Percentiles rank a stretch among this genome's conserved stretches.
phyloP scores from a whole-genome alignment of 768 basidiomycete genomes.

The Cyclocybe aegerita region DNA sequence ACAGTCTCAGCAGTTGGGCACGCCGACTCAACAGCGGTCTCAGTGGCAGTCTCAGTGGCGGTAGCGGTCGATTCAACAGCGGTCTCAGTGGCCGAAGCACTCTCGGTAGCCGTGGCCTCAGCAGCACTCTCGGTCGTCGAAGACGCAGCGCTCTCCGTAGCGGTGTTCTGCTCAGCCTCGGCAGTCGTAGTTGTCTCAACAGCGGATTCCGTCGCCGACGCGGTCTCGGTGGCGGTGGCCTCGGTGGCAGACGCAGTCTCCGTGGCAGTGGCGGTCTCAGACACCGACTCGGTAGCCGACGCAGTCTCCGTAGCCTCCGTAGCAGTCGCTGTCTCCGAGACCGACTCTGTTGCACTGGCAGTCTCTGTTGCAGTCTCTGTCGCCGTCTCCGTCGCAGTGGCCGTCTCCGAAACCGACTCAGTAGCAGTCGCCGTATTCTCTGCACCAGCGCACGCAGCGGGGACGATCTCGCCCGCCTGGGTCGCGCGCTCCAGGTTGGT shows the following conservation, averaged over 20 bases:
- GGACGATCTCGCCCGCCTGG: too few relatives aligned
- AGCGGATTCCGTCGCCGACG: not conserved
- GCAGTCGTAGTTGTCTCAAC: slow-evolving; percentile 1
- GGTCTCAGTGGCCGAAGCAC: not conserved
- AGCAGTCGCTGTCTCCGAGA: too few relatives aligned
- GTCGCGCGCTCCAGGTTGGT: not conserved
- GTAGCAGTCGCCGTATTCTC: too few relatives aligned
- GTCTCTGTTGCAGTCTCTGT: too few relatives aligned
- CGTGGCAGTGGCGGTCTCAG: too few relatives aligned
- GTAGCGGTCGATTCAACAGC: not conserved
- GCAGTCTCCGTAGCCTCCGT: too few relatives aligned
- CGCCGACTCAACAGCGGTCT: not conserved
- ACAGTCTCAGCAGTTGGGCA: not conserved
- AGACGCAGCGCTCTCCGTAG: not conserved
- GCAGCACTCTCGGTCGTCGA: not conserved
- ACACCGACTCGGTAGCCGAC: too few relatives aligned
- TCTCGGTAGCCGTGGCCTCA: not conserved
- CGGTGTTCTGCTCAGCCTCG: not conserved
- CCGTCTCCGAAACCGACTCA: too few relatives aligned
- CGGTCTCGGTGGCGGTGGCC: not conserved
- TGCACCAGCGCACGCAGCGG: too few relatives aligned
- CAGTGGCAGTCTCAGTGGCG: not conserved
- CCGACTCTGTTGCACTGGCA: too few relatives aligned
- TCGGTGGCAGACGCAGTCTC: not conserved
- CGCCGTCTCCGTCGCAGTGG: too few relatives aligned